These are phyloP conservation scores for Salicornia ramosissima DNA, from an alignment of 148 eudicot genomes.

Conservation along the genomic window DNA sequence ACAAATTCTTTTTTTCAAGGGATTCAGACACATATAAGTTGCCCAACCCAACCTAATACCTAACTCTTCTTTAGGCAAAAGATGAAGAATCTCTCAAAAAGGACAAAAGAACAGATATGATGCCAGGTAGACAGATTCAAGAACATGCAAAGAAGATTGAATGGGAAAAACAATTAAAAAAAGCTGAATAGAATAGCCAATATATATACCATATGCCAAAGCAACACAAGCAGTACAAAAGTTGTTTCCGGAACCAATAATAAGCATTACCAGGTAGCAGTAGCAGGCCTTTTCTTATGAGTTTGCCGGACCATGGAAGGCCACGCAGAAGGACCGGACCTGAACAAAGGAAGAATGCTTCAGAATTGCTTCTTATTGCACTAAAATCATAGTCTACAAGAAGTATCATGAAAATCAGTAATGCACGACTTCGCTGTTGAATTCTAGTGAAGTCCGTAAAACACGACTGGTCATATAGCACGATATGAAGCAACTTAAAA, in stretches of 20 bases:
- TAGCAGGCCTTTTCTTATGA: background rate
- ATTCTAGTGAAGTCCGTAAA: background rate
- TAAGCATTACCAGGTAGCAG: background rate
- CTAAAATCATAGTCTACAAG: background rate
- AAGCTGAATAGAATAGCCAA: background rate
- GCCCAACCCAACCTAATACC: background rate
- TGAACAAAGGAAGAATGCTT: background rate
- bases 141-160: background rate
- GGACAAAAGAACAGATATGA: background rate
- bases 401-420: background rate
- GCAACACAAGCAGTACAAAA: background rate
- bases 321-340: background rate
- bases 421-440: background rate
- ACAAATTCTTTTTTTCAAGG: no score
- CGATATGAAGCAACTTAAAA: background rate
- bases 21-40: background rate
- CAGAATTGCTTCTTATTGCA: background rate
- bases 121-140: background rate
- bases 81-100: no score
- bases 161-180: background rate
- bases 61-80: background rate
- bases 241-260: background rate
- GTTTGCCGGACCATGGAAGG: background rate
- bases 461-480: background rate
- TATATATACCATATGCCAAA: background rate